Evolutionary conservation across 805 yeast species (phyloP), one percentile per base, ranked within the genome.

Genomic region (Lachancea sp.): DNA sequence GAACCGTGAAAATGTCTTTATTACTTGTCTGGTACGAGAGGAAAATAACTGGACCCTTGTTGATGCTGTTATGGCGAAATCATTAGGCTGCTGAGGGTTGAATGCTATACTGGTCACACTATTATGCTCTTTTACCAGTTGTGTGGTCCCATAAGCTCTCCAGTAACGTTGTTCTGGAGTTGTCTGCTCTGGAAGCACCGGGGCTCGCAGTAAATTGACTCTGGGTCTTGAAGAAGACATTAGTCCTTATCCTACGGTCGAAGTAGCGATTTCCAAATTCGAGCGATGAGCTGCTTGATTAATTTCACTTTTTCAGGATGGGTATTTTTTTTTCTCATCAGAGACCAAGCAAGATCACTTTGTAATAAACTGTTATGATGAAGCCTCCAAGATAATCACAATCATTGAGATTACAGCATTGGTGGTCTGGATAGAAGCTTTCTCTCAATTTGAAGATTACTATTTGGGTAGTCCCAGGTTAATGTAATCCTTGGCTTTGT

Each of bases 111-210:
- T 94, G 25, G 84, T 80, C 31, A 92, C 86, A 29, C 97, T 86
- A 62, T 85, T 88, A 64, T 85, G 90, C 61, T 92, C 97, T 61
- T 92, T 90, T 20, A 89, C 87, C 28, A 92, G 70, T 58, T 90
- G 90, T 2, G 97, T 90, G 49, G 78, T 82, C 22, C 75, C 70
- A 60, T 81, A 89, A 5, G 87, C 84, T 52, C 94, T 72, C 97
- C 97, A 92, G 66, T 84, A 90, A 51, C 94, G 73, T 56, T 88
- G 95, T 50, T 90, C 97, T 1, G 96, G 90, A 0, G 96, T 86
- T 2, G 89, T 80, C 34, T 62, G 67, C 8, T 84, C 78, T 2
- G 96, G 94, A 37, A 86, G 72, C 1, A 84, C 78, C 1, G 96
- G 83, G 46, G 77, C 78, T 57, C 85, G 73, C 22, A 73, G 74